These are phyloP conservation scores for Neurospora hispaniola DNA, from an alignment of 495 filamentous ascomycete genomes.

Conservation along the genomic window DNA sequence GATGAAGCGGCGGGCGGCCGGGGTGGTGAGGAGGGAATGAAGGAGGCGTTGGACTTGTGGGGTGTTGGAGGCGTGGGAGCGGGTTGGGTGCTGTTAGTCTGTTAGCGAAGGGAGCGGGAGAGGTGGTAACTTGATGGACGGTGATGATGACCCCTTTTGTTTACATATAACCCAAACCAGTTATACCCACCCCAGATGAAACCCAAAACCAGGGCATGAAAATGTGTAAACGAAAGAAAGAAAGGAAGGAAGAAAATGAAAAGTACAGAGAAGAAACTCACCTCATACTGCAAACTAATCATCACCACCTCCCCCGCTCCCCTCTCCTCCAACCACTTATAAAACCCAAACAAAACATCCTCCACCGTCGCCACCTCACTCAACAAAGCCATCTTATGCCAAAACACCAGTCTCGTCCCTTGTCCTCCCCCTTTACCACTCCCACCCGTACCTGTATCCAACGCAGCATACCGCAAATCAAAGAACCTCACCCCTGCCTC, in stretches of 20 bases:
- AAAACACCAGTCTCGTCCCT: constrained; percentile 37
- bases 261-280: neutral
- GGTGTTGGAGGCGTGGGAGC: constrained; percentile 31
- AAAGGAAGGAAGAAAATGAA: neutral
- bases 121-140: neutral
- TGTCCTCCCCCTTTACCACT: neutral
- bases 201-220: neutral
- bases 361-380: constrained; percentile 34
- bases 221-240: too few species aligned
- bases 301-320: constrained; percentile 63
- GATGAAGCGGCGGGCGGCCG: constrained; percentile 47
- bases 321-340: constrained; percentile 45
- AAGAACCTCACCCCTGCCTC: constrained; percentile 41
- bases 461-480: constrained; percentile 36
- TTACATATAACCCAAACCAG: neutral
- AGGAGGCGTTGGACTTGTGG: constrained; percentile 49
- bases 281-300: constrained; percentile 73
- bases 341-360: constrained; percentile 40
- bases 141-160: neutral
- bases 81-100: neutral
- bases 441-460: constrained; percentile 26
- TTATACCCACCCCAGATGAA: neutral
- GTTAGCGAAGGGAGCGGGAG: neutral
- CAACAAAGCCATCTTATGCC: constrained; percentile 36
- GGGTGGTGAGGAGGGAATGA: constrained; percentile 46